Percentiles rank a stretch among this genome's conserved stretches.
Evolutionary conservation across 2,329 filamentous ascomycete genomes (phyloP).

Genomic region (Fusarium citri): DNA sequence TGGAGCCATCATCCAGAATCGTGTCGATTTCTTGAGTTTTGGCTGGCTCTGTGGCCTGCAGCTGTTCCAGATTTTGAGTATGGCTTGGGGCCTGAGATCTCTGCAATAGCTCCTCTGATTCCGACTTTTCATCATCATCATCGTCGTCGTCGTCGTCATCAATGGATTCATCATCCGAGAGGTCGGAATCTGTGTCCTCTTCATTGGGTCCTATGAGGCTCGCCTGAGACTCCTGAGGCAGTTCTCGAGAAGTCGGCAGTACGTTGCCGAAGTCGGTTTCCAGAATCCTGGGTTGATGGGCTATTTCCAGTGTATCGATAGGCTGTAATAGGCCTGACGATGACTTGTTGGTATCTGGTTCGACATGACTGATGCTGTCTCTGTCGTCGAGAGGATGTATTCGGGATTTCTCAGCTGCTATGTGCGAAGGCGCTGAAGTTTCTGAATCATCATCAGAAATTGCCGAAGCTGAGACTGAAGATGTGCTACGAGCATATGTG

Average conservation of each 20-base stretch:
- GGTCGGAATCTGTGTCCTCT: neutral
- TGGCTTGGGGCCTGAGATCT: neutral
- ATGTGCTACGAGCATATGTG: conserved; percentile 14
- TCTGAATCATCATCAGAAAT: conserved; percentile 18
- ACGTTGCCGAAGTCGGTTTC: conserved; percentile 28
- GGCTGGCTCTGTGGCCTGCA: neutral
- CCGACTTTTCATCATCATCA: conserved; percentile 2
- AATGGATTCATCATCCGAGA: conserved; percentile 5
- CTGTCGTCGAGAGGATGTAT: neutral
- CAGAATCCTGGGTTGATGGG: conserved; percentile 16
- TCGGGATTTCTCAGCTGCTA: conserved; percentile 4
- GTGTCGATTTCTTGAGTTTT: neutral
- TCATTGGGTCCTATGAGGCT: neutral
- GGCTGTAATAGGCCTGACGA: conserved; percentile 17
- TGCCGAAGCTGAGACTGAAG: conserved; percentile 9
- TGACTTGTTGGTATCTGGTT: conserved; percentile 1
- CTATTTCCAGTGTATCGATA: neutral
- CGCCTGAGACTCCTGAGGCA: conserved; percentile 1
- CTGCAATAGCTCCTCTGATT: conserved; percentile 1
- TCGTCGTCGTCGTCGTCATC: conserved; percentile 6
- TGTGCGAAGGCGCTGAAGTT: conserved; percentile 7
- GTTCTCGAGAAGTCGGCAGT: conserved; percentile 18
- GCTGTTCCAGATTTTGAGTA: neutral
- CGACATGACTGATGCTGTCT: neutral
- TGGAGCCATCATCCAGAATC: neutral